phyloP scores from a whole-genome alignment of 768 basidiomycete species.

The Mrakia hoshinonis region DNA sequence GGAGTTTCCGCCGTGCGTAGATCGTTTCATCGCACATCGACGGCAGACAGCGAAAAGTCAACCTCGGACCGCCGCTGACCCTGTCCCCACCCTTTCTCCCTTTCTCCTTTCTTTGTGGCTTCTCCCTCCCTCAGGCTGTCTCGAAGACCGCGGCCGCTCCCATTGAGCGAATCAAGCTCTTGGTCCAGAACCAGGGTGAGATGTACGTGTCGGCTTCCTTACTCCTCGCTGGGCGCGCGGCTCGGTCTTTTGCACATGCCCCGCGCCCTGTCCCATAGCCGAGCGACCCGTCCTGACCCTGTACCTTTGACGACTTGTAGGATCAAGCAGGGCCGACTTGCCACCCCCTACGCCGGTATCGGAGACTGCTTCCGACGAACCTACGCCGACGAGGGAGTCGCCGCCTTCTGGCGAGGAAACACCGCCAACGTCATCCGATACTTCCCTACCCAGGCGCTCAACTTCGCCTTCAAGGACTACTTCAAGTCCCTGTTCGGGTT shows the following conservation, averaged over 20 bases:
- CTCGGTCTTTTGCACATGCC: not conserved
- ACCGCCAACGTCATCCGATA: slow-evolving; percentile 99
- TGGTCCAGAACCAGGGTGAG: slow-evolving; percentile 99
- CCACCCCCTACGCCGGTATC: slow-evolving; percentile 93
- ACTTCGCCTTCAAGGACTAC: slow-evolving; percentile 98
- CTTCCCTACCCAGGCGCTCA: slow-evolving; percentile 93
- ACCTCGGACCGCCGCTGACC: slow-evolving; percentile 3
- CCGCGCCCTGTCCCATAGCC: not conserved
- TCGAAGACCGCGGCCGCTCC: slow-evolving; percentile 98
- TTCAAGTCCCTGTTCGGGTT: slow-evolving; percentile 98
- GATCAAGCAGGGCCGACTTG: slow-evolving; percentile 99
- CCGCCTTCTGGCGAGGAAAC: slow-evolving; percentile 98
- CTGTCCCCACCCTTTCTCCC: not conserved
- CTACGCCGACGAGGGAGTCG: slow-evolving; percentile 87
- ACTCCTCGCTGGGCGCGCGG: not conserved
- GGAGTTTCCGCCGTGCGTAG: slow-evolving; percentile 46
- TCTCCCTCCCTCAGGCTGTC: slow-evolving; percentile 52
- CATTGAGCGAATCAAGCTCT: slow-evolving; percentile 98
- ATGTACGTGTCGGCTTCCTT: slow-evolving; percentile 48
- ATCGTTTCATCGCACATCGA: not conserved
- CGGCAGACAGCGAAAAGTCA: not conserved
- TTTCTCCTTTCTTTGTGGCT: not conserved
- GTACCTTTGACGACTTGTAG: slow-evolving; percentile 41
- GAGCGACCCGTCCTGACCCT: not conserved
- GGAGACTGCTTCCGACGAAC: slow-evolving; percentile 84